phyloP scores from a whole-genome alignment of 768 basidiomycete genomes.

The Termitomyces sp. region DNA sequence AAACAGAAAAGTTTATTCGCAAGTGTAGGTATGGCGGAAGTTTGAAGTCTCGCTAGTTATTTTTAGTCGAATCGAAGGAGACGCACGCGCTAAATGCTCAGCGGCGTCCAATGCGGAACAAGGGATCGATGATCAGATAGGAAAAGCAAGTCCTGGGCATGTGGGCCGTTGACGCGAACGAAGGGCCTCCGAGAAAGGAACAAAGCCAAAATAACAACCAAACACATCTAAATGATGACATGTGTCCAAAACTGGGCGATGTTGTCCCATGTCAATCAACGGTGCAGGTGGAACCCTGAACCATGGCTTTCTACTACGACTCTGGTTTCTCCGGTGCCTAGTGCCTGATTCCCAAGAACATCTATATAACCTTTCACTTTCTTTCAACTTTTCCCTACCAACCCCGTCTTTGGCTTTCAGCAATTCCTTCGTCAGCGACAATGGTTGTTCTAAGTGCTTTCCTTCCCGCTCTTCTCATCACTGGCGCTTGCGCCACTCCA shows the following conservation, averaged over 20 bases:
- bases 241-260: slow-evolving; percentile 15
- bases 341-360: slow-evolving; percentile 13
- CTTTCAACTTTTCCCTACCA: slow-evolving; percentile 12
- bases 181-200: slow-evolving; percentile 9
- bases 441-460: slow-evolving; percentile 33
- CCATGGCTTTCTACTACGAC: slow-evolving; percentile 1
- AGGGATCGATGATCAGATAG: slow-evolving; percentile 10
- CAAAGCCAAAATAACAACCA: slow-evolving; percentile 6
- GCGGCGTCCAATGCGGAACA: slow-evolving; percentile 10
- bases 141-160: not conserved
- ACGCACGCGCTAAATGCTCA: not conserved
- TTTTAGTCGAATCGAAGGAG: not conserved
- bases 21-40: not conserved
- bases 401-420: slow-evolving; percentile 15
- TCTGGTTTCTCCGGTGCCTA: slow-evolving; percentile 14
- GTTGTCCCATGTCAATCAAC: slow-evolving; percentile 18
- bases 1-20: not conserved
- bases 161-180: not conserved
- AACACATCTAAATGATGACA: slow-evolving; percentile 10
- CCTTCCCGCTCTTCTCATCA: slow-evolving; percentile 24
- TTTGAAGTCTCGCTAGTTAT: not conserved
- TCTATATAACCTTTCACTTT: slow-evolving; percentile 14
- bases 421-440: slow-evolving; percentile 6
- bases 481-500: slow-evolving; percentile 27
- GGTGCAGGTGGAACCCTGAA: slow-evolving; percentile 9